Base-by-base conservation (phyloP, 2,329 filamentous ascomycete genomes). In the Didymellaceae sp. region DNA sequence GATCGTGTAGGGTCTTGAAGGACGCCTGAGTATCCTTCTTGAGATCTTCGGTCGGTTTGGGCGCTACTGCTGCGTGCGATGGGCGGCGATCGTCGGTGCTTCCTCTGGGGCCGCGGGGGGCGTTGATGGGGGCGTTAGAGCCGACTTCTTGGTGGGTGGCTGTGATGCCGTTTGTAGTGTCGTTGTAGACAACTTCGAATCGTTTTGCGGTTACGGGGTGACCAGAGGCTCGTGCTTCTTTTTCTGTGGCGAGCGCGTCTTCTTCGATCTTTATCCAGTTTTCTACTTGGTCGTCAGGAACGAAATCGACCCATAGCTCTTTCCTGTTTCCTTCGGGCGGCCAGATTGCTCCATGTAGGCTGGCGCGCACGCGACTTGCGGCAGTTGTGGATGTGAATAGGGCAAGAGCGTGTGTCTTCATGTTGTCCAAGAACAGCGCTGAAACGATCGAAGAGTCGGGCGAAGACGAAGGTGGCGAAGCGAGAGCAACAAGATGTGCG, bases 391-490 rank as follows among this genome's bases (percentile, higher is more conserved):
- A 87, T 34, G 79, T 77, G 69, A 97, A 93, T 18, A 84, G 77
- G 28, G 87, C 88, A 66, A 97, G 89, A 7, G 91, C 91, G 71
- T 99, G 94, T 0, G 92, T 95, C 57, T 89, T 87, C 65, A 97
- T 89, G 24, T 82, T 80, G 70, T 97, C 93, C 30, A 97, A 80
- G 68, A 90, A 91, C 8, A 52, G 38, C 2, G 49, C 22, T 5
- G 43, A 24, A 1, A 52, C 9, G 10, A 84, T 74, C 26, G 82
- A 78, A 5, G 81, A 70, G 40, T 86, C 78, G 4, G 67, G 64
- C 1, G 78, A 72, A 2, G 79, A 71, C 16, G 76, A 71, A 1
- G 82, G 77, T 1, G 86, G 79, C 3, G 85, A 80, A 2, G 90
- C 90, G 31, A 97, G 81, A 6, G 82, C 76, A 33, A 83, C 70